These are phyloP conservation scores for Castanea crenata DNA, from an alignment of 306 rosid genomes.

Conservation along the genomic window DNA sequence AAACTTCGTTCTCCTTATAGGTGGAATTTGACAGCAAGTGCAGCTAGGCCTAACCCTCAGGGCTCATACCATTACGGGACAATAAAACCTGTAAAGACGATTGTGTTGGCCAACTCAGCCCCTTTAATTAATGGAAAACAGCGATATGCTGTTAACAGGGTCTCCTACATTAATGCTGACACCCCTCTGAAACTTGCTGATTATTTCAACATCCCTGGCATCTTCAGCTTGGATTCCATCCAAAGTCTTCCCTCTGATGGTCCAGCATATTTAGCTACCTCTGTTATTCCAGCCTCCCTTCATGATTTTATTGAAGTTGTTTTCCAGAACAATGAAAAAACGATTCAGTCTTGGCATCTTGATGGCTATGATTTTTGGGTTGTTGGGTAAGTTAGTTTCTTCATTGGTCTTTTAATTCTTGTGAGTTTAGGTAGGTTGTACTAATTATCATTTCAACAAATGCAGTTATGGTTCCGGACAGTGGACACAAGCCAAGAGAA, in stretches of 20 bases:
- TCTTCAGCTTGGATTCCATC: constrained; percentile 55
- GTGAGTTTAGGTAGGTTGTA: background rate
- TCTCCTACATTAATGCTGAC: constrained; percentile 71
- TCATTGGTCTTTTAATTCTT: constrained; percentile 4
- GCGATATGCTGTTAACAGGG: constrained; percentile 72
- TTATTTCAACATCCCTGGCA: constrained; percentile 83
- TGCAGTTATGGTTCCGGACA: constrained; percentile 72
- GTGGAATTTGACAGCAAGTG: constrained; percentile 97
- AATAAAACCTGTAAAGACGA: constrained; percentile 55
- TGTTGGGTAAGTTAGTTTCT: constrained; percentile 56
- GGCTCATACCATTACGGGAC: constrained; percentile 95
- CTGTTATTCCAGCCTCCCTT: constrained; percentile 54
- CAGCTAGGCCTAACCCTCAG: constrained; percentile 99
- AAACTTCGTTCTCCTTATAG: constrained; percentile 39
- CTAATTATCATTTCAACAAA: constrained; percentile 26
- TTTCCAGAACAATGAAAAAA: constrained; percentile 77
- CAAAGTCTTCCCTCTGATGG: constrained; percentile 57
- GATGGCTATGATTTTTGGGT: constrained; percentile 99
- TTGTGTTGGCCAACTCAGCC: constrained; percentile 73
- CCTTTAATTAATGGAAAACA: constrained; percentile 75
- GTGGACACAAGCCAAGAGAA: constrained; percentile 66
- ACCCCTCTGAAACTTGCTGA: constrained; percentile 98
- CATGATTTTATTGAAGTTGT: constrained; percentile 88
- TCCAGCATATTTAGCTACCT: constrained; percentile 52
- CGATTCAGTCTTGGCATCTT: constrained; percentile 86